Conservation (phyloP, 345 rosid species). For the Melaleuca alternifolia region DNA sequence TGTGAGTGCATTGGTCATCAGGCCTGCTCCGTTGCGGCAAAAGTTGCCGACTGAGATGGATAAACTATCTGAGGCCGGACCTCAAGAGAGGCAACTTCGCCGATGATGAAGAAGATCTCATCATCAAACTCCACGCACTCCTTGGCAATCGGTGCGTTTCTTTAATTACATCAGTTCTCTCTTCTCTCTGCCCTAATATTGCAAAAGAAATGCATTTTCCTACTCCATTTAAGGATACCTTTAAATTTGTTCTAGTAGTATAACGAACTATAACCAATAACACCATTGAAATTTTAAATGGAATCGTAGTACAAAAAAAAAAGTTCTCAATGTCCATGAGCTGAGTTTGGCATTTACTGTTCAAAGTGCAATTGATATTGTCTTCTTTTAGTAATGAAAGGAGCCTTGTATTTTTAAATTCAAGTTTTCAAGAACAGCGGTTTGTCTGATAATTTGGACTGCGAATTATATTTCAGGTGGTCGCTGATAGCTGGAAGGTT, state of each 20-base stretch:
- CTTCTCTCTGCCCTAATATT: background rate
- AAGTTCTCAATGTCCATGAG: background rate
- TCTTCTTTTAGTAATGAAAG: background rate
- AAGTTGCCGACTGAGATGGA: conserved; percentile 39
- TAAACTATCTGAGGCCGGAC: conserved; percentile 36
- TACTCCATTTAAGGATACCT: background rate
- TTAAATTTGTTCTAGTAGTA: background rate
- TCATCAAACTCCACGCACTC: conserved; percentile 41
- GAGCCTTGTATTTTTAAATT: background rate
- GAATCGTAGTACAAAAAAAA: background rate
- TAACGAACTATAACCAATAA: background rate
- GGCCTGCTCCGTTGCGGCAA: conserved; percentile 39
- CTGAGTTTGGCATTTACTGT: background rate
- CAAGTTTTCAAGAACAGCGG: background rate
- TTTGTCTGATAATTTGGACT: background rate
- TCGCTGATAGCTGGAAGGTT: conserved; percentile 38
- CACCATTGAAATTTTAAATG: background rate
- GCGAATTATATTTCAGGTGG: conserved; percentile 20
- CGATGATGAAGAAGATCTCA: conserved; percentile 43
- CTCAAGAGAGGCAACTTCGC: conserved; percentile 34
- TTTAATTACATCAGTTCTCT: background rate
- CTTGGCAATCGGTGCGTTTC: conserved; percentile 27
- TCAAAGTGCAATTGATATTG: background rate
- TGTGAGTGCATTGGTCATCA: background rate
- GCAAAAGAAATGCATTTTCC: background rate